Conservation (phyloP, 164 flowering plant species). For the Vitis labrusca region DNA sequence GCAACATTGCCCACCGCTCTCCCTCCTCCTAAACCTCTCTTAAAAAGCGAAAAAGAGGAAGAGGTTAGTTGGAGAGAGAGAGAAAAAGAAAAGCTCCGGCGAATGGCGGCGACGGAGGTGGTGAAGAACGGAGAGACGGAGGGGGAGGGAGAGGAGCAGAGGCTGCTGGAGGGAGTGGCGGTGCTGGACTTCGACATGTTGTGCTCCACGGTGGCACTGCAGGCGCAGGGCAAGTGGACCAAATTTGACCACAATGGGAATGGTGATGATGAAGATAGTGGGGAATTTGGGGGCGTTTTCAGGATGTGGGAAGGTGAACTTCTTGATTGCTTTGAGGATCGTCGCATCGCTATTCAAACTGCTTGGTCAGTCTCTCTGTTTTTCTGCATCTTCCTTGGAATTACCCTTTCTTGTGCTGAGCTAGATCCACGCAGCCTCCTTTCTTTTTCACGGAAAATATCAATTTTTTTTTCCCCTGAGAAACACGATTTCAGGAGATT, state of each 20-base stretch:
- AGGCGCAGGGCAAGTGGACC: conserved; percentile 69
- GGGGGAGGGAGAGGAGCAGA: conserved; percentile 29
- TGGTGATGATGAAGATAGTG: conserved; percentile 23
- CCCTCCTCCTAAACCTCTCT: no score
- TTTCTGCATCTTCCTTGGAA: not conserved
- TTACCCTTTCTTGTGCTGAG: not conserved
- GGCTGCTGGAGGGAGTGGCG: conserved; percentile 48
- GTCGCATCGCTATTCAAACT: conserved; percentile 67
- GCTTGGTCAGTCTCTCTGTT: conserved; percentile 38
- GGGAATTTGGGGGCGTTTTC: conserved; percentile 63
- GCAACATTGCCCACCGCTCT: no score
- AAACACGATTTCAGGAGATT: no score
- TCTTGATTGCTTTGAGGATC: conserved; percentile 80
- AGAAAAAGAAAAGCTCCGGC: not conserved
- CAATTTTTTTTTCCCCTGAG: not conserved
- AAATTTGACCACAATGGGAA: conserved; percentile 25
- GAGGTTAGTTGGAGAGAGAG: no score
- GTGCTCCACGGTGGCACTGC: conserved; percentile 88
- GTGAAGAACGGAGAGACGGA: conserved; percentile 10
- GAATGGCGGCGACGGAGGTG: conserved; percentile 48
- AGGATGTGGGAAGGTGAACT: conserved; percentile 98
- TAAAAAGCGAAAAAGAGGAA: no score
- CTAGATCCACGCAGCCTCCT: not conserved
- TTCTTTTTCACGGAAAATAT: no score
- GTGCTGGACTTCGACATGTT: conserved; percentile 88